These are phyloP conservation scores for Vinca major DNA, from an alignment of 305 asterid genomes.

Conservation along the genomic window DNA sequence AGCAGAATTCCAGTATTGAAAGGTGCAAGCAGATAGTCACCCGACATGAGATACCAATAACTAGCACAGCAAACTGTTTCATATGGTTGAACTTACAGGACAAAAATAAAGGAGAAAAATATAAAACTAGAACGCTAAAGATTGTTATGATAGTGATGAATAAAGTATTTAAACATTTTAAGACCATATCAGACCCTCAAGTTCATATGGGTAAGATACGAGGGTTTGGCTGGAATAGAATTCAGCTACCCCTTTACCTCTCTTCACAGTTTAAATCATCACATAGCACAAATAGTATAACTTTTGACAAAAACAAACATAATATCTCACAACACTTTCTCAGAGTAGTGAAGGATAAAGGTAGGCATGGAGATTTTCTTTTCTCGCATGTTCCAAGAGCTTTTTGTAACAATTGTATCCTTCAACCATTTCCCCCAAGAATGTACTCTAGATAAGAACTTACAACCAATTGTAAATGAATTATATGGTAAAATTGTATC, in stretches of 20 bases:
- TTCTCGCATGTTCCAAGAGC: neutral
- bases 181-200: neutral
- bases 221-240: neutral
- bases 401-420: neutral
- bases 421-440: neutral
- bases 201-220: neutral
- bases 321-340: too few species aligned
- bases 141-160: neutral
- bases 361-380: neutral
- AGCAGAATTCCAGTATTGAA: neutral
- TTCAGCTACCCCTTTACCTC: neutral
- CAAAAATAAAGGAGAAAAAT: neutral
- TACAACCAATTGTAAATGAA: neutral
- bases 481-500: too few species aligned
- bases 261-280: neutral
- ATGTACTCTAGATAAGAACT: neutral
- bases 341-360: too few species aligned
- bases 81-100: neutral
- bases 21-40: neutral
- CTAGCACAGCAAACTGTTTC: neutral
- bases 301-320: neutral
- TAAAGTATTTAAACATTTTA: neutral
- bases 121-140: neutral
- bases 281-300: neutral
- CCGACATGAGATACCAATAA: neutral